Evolutionary conservation across 2,329 filamentous ascomycete species (phyloP), one percentile per base, ranked within the genome.

Genomic region (Alternaria burnsii): DNA sequence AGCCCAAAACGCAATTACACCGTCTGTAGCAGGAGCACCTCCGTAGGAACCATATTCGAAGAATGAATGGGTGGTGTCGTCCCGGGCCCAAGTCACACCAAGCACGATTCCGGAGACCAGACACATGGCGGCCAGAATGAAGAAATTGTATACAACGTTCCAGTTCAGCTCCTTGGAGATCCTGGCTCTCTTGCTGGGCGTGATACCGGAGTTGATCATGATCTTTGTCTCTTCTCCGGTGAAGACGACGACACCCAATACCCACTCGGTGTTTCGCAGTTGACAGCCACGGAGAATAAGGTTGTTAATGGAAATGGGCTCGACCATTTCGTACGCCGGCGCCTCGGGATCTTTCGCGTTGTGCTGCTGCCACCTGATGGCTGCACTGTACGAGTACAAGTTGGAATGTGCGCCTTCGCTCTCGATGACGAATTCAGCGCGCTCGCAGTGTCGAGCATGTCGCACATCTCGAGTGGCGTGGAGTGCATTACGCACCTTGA

Each of bases 171-270:
- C 94, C 65, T 93, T 90, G 54, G 94, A 92, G 71, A 99, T 94
- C 68, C 92, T 89, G 38, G 95, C 88, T 64, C 94, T 91, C 83
- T 99, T 99, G 77, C 89, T 97, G 12, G 96, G 95, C 1, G 95
- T 99, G 63, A 94, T 90, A 61, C 95, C 95, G 28, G 95, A 92
- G 76, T 99, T 99, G 82, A 97, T 91, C 95, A 99, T 99, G 77
- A 97, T 98, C 82, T 98, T 99, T 34, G 94, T 97, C 77, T 99
- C 94, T 74, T 94, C 89, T 34, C 95, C 95, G 14, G 95, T 98
- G 80, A 97, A 99, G 18, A 97, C 84, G 51, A 98, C 94, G 3
- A 99, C 87, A 54, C 94, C 95, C 6, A 99, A 86, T 55, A 93
- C 86, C 95, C 95, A 99, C 74, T 98, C 94, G 0, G 95, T 99